These are phyloP conservation scores for Lyophyllum decastes DNA, from an alignment of 768 basidiomycete genomes.

Conservation along the genomic window DNA sequence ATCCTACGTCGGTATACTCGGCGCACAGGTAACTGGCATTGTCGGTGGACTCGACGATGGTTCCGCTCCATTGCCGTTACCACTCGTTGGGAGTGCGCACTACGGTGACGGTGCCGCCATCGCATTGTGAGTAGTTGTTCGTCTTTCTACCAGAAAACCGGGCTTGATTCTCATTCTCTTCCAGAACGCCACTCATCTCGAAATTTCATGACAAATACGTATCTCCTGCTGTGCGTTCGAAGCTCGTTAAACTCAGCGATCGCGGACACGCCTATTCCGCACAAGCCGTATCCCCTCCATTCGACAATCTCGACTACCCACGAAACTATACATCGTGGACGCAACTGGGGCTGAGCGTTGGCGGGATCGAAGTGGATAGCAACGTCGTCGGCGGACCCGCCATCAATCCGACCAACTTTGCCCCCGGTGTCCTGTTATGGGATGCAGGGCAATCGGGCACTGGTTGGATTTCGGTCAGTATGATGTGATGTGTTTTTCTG, in stretches of 20 bases:
- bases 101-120: slow-evolving; percentile 25
- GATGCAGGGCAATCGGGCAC: slow-evolving; percentile 11
- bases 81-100: slow-evolving; percentile 26
- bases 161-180: not conserved
- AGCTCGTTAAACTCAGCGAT: slow-evolving; percentile 13
- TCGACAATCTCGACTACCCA: slow-evolving; percentile 22
- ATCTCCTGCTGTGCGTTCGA: slow-evolving; percentile 12
- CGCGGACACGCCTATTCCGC: slow-evolving; percentile 19
- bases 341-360: slow-evolving; percentile 25
- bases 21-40: slow-evolving; percentile 25
- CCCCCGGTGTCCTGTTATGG: slow-evolving; percentile 28
- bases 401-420: slow-evolving; percentile 22
- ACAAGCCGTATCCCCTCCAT: slow-evolving; percentile 29
- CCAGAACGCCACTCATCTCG: slow-evolving; percentile 25
- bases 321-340: slow-evolving; percentile 32
- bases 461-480: slow-evolving; percentile 26
- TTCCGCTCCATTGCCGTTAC: slow-evolving; percentile 25
- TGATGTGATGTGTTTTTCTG: not conserved
- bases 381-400: slow-evolving; percentile 27
- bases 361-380: slow-evolving; percentile 27
- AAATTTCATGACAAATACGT: slow-evolving; percentile 30
- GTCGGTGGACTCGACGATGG: slow-evolving; percentile 26
- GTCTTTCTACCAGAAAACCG: not conserved
- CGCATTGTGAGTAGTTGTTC: slow-evolving; percentile 19
- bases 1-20: slow-evolving; percentile 28